Evolutionary conservation across 1,284 basidiomycete species (phyloP), one percentile per base, ranked within the genome.

Genomic region (Tetrapyrgos nigripes): DNA sequence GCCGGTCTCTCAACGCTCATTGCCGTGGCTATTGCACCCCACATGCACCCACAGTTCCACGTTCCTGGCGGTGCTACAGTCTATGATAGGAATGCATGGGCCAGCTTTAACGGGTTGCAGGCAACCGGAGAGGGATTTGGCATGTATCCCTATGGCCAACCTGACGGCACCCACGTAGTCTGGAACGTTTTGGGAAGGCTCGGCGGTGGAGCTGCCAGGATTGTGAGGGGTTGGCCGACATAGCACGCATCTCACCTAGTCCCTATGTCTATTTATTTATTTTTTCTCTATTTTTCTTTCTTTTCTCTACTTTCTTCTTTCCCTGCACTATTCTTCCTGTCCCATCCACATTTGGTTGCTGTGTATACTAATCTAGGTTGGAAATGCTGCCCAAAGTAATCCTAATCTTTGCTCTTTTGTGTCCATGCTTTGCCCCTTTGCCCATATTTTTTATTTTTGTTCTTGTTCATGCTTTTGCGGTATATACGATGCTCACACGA

Each of bases 41-140:
- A 85, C 55, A 76, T 87, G 64, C 24, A 44, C n/a, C 82, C 83
- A 6, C 83, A 83, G 58, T 83, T 87, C 57, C 73, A 75, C 35
- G 76, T 86, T 2, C 87, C 87, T 0, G 89, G 89, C n/a, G 85
- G 84, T 0, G 79, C 87, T 43, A 88, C 86, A 14, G 86, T 86
- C 63, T 88, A 90, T 65, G 91, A 93, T 66, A 85, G 91, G n/a
- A 80, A 82, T 9, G 88, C 88, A 26, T 93, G 91, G 91, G 79
- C 79, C 54, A 86, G 85, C 69, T 92, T 91, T 75, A 93, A 93
- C 67, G 76, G 82, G 9, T 82, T 92, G 73, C 83, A 84, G 57
- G 83, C 81, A 8, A 79, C 79, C 1, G 88, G 88, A 0, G 90
- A 92, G 68, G 89, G 89, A 28, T 87, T 88, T 27, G 69, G 73